These are phyloP conservation scores for Stereocaulon alpinum DNA, from an alignment of 495 filamentous ascomycete genomes.

Conservation along the genomic window DNA sequence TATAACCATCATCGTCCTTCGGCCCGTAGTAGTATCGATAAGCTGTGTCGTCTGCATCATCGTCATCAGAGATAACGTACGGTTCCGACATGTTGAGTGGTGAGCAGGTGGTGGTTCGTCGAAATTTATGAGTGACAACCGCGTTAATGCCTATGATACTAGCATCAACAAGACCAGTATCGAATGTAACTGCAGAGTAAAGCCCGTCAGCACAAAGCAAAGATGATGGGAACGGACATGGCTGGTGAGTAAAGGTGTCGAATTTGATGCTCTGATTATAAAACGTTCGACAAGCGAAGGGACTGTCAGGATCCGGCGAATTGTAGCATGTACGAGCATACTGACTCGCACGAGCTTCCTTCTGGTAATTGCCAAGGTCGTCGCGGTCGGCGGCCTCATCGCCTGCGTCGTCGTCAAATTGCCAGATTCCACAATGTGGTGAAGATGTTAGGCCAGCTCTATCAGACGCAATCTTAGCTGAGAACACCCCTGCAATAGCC, in stretches of 20 bases:
- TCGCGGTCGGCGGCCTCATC: conserved; percentile 17
- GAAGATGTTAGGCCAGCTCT: conserved; percentile 14
- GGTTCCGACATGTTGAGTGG: conserved; percentile 20
- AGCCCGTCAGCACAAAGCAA: conserved; percentile 12
- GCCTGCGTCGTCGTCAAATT: conserved; percentile 15
- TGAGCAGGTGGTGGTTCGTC: conserved; percentile 21
- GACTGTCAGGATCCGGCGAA: background rate
- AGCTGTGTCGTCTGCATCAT: conserved; percentile 5
- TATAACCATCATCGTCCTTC: conserved; percentile 12
- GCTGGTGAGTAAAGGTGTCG: conserved; percentile 1
- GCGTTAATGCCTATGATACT: conserved; percentile 21
- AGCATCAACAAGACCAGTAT: conserved; percentile 21
- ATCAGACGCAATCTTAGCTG: conserved; percentile 15
- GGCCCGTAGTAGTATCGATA: conserved; percentile 21
- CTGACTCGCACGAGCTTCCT: conserved; percentile 18
- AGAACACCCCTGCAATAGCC: conserved; percentile 7
- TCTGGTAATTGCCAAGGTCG: conserved; percentile 13
- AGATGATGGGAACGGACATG: conserved; percentile 20
- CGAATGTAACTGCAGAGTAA: conserved; percentile 18
- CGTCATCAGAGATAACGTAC: background rate
- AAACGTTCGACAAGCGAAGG: conserved; percentile 19
- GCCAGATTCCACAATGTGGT: conserved; percentile 19
- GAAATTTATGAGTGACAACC: conserved; percentile 14
- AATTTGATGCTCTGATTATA: conserved; percentile 20
- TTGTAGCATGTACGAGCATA: conserved; percentile 23